A percentile compares a stretch with the other conserved stretches of the same genome.
Evolutionary conservation across 495 filamentous ascomycete genomes (phyloP).

Genomic region (Daldinia childiae): DNA sequence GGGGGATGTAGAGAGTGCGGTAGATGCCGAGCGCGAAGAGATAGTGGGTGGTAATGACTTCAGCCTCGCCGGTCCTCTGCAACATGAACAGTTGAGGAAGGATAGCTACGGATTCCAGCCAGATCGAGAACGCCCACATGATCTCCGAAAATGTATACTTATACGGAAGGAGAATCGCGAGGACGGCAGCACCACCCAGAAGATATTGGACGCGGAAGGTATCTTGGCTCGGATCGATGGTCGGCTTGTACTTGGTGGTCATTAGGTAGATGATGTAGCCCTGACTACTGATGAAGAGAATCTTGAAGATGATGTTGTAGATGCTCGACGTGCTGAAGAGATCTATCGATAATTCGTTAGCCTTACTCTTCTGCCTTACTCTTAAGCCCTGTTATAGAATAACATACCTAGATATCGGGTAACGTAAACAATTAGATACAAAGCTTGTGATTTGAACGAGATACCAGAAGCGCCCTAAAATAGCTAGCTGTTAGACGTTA

Average conservation of each 20-base stretch:
- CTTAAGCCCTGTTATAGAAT: slow-evolving; percentile 7
- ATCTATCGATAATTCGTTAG: slow-evolving; percentile 60
- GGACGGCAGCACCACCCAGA: slow-evolving; percentile 76
- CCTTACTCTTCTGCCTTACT: slow-evolving; percentile 11
- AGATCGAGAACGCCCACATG: slow-evolving; percentile 96
- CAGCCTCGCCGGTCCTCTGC: slow-evolving; percentile 95
- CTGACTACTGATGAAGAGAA: slow-evolving; percentile 90
- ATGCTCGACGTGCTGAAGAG: slow-evolving; percentile 85
- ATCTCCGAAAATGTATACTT: slow-evolving; percentile 79
- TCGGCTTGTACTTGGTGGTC: slow-evolving; percentile 94
- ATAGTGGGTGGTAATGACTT: slow-evolving; percentile 98
- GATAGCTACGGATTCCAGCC: slow-evolving; percentile 96
- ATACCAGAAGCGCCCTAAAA: slow-evolving; percentile 91
- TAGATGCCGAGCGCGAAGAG: slow-evolving; percentile 95
- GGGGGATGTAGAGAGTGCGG: slow-evolving; percentile 93
- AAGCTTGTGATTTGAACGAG: slow-evolving; percentile 95
- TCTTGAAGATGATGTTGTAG: slow-evolving; percentile 95
- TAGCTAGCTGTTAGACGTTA: slow-evolving; percentile 29
- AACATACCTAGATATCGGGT: slow-evolving; percentile 85
- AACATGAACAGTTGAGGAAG: slow-evolving; percentile 98
- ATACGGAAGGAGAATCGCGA: slow-evolving; percentile 87
- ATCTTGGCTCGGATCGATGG: slow-evolving; percentile 93
- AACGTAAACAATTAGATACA: slow-evolving; percentile 92
- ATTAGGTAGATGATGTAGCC: slow-evolving; percentile 96
- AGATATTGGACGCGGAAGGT: slow-evolving; percentile 97